Conservation (phyloP, 192 early-diverging fungal species). For the Geosiphon pyriformis region DNA sequence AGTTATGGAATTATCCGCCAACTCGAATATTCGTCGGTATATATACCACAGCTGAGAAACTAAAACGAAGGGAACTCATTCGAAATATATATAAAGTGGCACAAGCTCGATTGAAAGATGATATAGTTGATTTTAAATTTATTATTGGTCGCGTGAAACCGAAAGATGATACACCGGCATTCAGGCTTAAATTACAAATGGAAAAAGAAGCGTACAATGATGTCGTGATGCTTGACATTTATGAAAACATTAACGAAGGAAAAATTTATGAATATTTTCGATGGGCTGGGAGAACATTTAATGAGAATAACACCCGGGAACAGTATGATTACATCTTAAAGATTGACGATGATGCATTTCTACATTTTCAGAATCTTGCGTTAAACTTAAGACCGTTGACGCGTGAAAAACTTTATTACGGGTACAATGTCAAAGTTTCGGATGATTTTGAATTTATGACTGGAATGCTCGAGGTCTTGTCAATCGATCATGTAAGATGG, state of each 20-base stretch:
- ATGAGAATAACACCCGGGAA: not conserved
- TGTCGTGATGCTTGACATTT: slow-evolving; percentile 29
- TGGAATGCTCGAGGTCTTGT: slow-evolving; percentile 30
- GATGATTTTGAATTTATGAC: slow-evolving; percentile 27
- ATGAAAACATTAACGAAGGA: slow-evolving; percentile 38
- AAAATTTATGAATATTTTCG: slow-evolving; percentile 34
- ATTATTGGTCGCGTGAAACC: slow-evolving; percentile 21
- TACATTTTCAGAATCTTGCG: slow-evolving; percentile 31
- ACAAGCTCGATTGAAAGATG: slow-evolving; percentile 3
- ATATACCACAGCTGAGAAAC: slow-evolving; percentile 25
- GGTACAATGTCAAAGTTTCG: not conserved
- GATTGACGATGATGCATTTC: slow-evolving; percentile 33
- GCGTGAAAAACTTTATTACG: slow-evolving; percentile 32
- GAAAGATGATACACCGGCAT: slow-evolving; percentile 1
- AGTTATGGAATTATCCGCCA: slow-evolving; percentile 16
- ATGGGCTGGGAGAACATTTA: slow-evolving; percentile 20
- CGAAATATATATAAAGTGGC: slow-evolving; percentile 27
- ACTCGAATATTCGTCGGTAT: slow-evolving; percentile 31
- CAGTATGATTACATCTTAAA: slow-evolving; percentile 32
- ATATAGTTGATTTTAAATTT: slow-evolving; percentile 32
- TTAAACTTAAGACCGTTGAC: slow-evolving; percentile 24
- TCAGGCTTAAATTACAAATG: slow-evolving; percentile 1
- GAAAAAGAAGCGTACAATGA: slow-evolving; percentile 31
- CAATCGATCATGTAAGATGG: slow-evolving; percentile 28
- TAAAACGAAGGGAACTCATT: slow-evolving; percentile 27